These are phyloP conservation scores for Cystofilobasidium capitatum DNA, from an alignment of 768 basidiomycete species.

Conservation along the genomic window DNA sequence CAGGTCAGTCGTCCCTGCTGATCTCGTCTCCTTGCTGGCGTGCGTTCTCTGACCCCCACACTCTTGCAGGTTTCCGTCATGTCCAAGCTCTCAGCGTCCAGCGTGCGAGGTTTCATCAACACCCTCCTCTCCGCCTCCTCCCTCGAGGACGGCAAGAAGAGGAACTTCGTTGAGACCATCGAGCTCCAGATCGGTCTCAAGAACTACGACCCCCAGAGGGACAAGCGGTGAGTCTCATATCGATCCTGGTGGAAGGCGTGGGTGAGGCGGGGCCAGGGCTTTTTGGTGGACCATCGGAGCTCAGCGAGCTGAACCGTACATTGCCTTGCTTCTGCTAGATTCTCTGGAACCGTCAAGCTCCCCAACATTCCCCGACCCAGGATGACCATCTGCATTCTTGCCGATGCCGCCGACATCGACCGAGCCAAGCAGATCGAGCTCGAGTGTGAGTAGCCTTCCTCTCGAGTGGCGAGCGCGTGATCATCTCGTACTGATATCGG, in stretches of 20 bases:
- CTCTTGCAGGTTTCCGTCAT: not conserved
- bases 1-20: too few relatives aligned
- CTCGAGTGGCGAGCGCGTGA: too few relatives aligned
- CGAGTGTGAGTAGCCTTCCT: slow-evolving; percentile 39
- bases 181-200: slow-evolving; percentile 94
- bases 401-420: slow-evolving; percentile 97
- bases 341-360: slow-evolving; percentile 95
- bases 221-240: slow-evolving; percentile 57
- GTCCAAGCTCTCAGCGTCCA: slow-evolving; percentile 90
- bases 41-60: not conserved
- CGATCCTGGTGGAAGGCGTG: not conserved
- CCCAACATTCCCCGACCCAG: slow-evolving; percentile 95
- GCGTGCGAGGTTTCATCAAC: slow-evolving; percentile 97
- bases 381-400: slow-evolving; percentile 99
- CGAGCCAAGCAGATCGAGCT: slow-evolving; percentile 95
- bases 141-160: slow-evolving; percentile 63
- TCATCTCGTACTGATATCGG: slow-evolving; percentile 16
- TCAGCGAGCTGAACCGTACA: not conserved
- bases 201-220: slow-evolving; percentile 99
- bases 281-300: not conserved
- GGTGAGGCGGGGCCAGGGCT: not conserved
- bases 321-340: slow-evolving; percentile 42
- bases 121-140: slow-evolving; percentile 73
- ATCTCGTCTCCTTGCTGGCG: not conserved
- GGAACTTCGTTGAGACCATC: slow-evolving; percentile 90